Percentiles rank a stretch among this genome's conserved stretches.
These are phyloP conservation scores for Penicillium sp. DNA, from an alignment of 2,329 filamentous ascomycete genomes.

Conservation along the genomic window DNA sequence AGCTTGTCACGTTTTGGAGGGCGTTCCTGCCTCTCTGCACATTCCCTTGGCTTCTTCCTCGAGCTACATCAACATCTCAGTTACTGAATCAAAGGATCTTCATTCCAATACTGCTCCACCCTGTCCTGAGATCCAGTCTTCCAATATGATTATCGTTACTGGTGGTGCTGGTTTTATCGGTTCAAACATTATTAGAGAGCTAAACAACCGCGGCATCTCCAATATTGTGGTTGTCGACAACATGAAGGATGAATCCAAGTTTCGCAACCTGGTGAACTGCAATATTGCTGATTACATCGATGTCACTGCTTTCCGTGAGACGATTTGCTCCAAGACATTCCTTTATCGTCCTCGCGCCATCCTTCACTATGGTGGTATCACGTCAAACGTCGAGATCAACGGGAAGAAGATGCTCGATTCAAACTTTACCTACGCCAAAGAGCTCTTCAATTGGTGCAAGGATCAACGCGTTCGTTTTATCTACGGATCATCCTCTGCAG, in stretches of 20 bases:
- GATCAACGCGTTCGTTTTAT: not conserved
- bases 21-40: no score
- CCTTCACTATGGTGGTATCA: conserved; percentile 1
- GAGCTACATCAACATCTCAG: not conserved
- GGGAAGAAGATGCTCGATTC: not conserved
- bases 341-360: not conserved
- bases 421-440: conserved; percentile 8
- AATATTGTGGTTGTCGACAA: conserved; percentile 5
- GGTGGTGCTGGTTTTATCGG: conserved; percentile 5
- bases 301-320: not conserved
- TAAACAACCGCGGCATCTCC: conserved; percentile 1
- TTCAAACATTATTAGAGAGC: conserved; percentile 3
- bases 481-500: conserved; percentile 3
- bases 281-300: conserved; percentile 3
- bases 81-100: not conserved
- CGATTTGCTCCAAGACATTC: not conserved
- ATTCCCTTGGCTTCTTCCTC: not conserved
- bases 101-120: no score
- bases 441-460: conserved; percentile 7
- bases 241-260: conserved; percentile 4
- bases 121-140: not conserved
- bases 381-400: not conserved
- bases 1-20: no score
- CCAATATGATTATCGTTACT: conserved; percentile 4
- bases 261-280: conserved; percentile 1